A percentile compares a stretch with the other conserved stretches of the same genome.
These are phyloP conservation scores for Hypoxylon sp. DNA, from an alignment of 2,329 filamentous ascomycete species.

Conservation along the genomic window DNA sequence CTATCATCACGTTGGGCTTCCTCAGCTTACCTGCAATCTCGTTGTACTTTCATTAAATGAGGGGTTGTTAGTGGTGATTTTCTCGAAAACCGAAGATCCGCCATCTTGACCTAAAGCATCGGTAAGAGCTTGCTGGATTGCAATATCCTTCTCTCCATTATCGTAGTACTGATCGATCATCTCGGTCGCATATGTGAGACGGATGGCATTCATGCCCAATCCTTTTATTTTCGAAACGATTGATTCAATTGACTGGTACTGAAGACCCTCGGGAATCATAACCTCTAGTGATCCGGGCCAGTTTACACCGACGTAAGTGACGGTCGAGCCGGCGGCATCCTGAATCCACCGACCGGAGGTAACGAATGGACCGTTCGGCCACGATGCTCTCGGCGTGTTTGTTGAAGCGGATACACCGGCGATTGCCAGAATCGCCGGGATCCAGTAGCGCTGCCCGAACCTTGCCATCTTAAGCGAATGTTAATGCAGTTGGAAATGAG, in stretches of 20 bases:
- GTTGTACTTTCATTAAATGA: conserved; percentile 62
- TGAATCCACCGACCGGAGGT: conserved; percentile 54
- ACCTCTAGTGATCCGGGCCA: conserved; percentile 68
- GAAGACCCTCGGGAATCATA: conserved; percentile 71
- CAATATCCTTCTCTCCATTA: conserved; percentile 57
- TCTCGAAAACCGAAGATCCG: conserved; percentile 57
- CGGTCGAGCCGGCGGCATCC: conserved; percentile 52
- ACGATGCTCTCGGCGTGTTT: conserved; percentile 38
- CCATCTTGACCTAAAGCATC: conserved; percentile 59
- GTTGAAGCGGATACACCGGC: conserved; percentile 19
- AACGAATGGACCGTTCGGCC: conserved; percentile 56
- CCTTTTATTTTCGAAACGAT: conserved; percentile 66
- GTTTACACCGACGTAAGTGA: conserved; percentile 65
- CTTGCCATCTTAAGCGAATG: conserved; percentile 25
- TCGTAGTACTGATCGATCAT: conserved; percentile 68
- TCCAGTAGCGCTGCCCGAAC: conserved; percentile 15
- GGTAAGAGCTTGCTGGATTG: conserved; percentile 55
- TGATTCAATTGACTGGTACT: conserved; percentile 65
- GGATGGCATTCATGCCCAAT: conserved; percentile 70
- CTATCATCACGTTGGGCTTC: neutral
- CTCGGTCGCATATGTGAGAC: conserved; percentile 70
- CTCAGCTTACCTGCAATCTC: conserved; percentile 54
- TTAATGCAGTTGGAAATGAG: conserved; percentile 11
- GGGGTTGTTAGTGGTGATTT: conserved; percentile 66
- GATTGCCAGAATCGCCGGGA: conserved; percentile 17